Evolutionary conservation across 768 basidiomycete genomes (phyloP), one percentile per base, ranked within the genome.

Genomic region (Lactarius psammicola): DNA sequence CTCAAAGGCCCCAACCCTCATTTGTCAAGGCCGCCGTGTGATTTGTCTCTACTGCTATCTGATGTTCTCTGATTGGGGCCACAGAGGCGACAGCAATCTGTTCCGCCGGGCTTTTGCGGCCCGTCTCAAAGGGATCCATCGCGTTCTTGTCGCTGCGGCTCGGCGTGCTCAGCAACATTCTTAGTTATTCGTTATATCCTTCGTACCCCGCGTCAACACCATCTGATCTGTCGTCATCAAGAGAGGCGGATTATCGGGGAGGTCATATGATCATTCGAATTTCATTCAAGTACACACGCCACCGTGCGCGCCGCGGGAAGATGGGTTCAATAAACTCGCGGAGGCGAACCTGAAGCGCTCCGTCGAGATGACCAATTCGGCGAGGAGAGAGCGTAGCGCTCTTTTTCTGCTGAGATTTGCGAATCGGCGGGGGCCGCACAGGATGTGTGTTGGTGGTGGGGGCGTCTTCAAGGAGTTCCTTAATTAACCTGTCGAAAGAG

Each of bases 131-230:
- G 71, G 87, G 91, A 9, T 87, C 90, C 69, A 76, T 90, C 53
- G 85, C 89, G 0, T 81, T 85, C 63, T 78, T 98, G 59, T 89
- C 89, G 5, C 96, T 95, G 0, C 86, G 94, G 8, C 82, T 98
- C 3, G 93, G 92, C 2, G 83, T 98, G 31, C 84, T 59, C 92
- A 98, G 78, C n/a, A 95, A 98, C 76, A 90, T 98, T 62, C 96
- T n/a, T n/a, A n/a, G n/a, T n/a, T 95, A 0, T 97, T 98, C 77
- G 87, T 93, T 4, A 90, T 98, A 63, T 95, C 96, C 0, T 98
- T 98, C 77, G 87, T 89, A 59, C 84, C 86, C 2, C 87, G 95
- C n/a, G 92, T 98, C 11, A 83, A 86, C 42, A 93, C 98, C 57
- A 96, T 98, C 78, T 83, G 93, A 31, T 80, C 85, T 62, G 97